Percentiles rank a stretch among this genome's conserved stretches.
These are phyloP conservation scores for Fulvia fulva DNA, from an alignment of 2,329 filamentous ascomycete genomes.

Conservation along the genomic window DNA sequence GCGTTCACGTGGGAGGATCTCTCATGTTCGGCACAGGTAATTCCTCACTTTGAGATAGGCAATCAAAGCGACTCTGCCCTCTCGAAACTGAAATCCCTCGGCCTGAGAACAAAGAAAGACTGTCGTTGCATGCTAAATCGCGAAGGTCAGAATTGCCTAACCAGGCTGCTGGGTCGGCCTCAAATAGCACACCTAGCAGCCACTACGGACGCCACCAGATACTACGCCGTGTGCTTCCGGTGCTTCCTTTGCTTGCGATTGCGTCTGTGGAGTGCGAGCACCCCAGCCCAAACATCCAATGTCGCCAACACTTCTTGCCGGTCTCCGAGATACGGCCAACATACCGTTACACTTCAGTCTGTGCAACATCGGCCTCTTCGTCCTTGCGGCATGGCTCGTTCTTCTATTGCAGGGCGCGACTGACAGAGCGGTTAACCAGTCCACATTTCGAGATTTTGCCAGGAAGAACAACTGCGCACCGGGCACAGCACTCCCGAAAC, in stretches of 20 bases:
- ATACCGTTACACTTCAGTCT: not conserved
- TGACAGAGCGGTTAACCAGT: not conserved
- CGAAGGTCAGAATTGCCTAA: not conserved
- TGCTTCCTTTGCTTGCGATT: not conserved
- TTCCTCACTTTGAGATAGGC: not conserved
- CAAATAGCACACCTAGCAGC: not conserved
- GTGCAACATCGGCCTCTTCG: not conserved
- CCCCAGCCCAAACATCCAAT: not conserved
- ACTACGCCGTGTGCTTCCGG: not conserved
- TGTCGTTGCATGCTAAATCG: not conserved
- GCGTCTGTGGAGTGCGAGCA: not conserved
- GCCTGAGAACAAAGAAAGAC: not conserved
- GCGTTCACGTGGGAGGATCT: not conserved
- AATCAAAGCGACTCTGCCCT: not conserved
- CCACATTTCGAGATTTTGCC: not conserved
- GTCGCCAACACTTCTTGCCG: not conserved
- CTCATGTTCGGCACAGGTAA: not conserved
- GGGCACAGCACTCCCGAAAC: conserved; percentile 9
- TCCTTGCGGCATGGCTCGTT: not conserved
- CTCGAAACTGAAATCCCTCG: not conserved
- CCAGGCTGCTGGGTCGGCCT: not conserved
- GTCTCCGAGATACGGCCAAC: not conserved
- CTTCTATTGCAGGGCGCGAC: not conserved
- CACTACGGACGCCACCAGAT: not conserved
- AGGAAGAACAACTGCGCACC: conserved; percentile 8